Evolutionary conservation across 73 alveolate species (phyloP), one percentile per base, ranked within the genome.

Genomic region (Paraurostyla sp.): DNA sequence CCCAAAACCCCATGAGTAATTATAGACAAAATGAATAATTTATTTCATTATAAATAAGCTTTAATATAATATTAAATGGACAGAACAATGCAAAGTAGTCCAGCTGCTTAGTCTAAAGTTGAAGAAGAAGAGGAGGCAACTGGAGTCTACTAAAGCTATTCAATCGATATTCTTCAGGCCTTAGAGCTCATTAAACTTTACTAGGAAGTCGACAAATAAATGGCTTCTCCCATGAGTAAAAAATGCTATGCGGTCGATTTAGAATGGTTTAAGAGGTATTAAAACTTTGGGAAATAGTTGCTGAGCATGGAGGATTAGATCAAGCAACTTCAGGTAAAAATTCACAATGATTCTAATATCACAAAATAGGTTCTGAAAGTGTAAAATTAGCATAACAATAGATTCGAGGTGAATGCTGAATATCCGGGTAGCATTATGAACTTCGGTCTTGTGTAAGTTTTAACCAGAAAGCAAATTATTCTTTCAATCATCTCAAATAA

Each of bases 1-100:
- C n/a, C n/a, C n/a, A n/a, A n/a, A n/a, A n/a, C n/a, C n/a, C n/a
- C n/a, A n/a, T n/a, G n/a, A n/a, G n/a, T n/a, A n/a, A n/a, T n/a
- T n/a, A n/a, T n/a, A n/a, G n/a, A n/a, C n/a, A n/a, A n/a, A n/a
- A n/a, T n/a, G n/a, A n/a, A n/a, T n/a, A n/a, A n/a, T n/a, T n/a
- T n/a, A n/a, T n/a, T n/a, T n/a, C n/a, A n/a, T n/a, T n/a, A n/a
- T n/a, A n/a, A n/a, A n/a, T n/a, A n/a, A n/a, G n/a, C n/a, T n/a
- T n/a, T 20, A 60, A 60, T 60, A 60, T 60, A 60, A 60, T 60
- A 60, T 60, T 60, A 60, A 60, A 60, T 60, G 78, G 78, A 6
- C 22, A 9, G 32, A 60, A 60, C 51, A 20, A 16, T 3, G 50
- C 6, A 4, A 13, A 60, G 50, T 60, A 29, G 51, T 27, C 40